Percentiles rank a stretch among this genome's conserved stretches.
Conservation (phyloP, 2,329 filamentous ascomycete genomes). For the Diplodia intermedia region DNA sequence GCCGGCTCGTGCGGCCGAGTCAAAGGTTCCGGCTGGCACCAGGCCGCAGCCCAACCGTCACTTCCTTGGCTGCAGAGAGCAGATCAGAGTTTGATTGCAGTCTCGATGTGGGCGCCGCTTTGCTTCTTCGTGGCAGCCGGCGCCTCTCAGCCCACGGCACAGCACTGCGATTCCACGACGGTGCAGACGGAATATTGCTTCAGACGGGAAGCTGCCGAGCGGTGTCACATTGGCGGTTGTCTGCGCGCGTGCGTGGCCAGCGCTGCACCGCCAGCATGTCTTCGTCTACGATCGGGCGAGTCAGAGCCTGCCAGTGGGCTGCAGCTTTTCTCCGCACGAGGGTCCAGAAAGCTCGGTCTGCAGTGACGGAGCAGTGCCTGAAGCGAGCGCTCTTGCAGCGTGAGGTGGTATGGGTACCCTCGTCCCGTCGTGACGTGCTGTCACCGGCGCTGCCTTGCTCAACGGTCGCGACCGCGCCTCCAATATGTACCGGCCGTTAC, state of each 20-base stretch:
- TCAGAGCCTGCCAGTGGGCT: conserved; percentile 9
- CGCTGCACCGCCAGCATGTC: conserved; percentile 20
- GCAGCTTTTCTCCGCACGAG: conserved; percentile 17
- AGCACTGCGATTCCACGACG: conserved; percentile 3
- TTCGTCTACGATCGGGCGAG: conserved; percentile 15
- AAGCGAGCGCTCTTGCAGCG: conserved; percentile 22
- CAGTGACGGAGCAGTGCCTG: conserved; percentile 24
- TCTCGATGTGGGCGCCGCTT: conserved; percentile 5
- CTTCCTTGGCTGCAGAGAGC: conserved; percentile 13
- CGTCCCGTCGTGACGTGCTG: not conserved
- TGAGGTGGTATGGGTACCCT: conserved; percentile 7
- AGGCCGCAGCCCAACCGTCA: conserved; percentile 21
- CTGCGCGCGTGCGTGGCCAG: conserved; percentile 25
- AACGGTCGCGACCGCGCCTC: conserved; percentile 6
- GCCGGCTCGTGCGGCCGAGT: conserved; percentile 1
- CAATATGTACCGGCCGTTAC: conserved; percentile 18
- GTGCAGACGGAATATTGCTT: conserved; percentile 10
- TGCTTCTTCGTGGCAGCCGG: conserved; percentile 20
- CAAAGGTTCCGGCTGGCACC: conserved; percentile 14
- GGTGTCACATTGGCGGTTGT: conserved; percentile 24
- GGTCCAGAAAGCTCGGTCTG: conserved; percentile 21
- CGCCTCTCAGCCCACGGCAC: not conserved
- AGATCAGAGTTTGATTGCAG: conserved; percentile 25
- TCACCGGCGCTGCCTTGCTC: not conserved
- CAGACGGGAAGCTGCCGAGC: conserved; percentile 23